A percentile compares a stretch with the other conserved stretches of the same genome.
These are phyloP conservation scores for Cylindrodendrum hubeiense DNA, from an alignment of 2,329 filamentous ascomycete genomes.

Conservation along the genomic window DNA sequence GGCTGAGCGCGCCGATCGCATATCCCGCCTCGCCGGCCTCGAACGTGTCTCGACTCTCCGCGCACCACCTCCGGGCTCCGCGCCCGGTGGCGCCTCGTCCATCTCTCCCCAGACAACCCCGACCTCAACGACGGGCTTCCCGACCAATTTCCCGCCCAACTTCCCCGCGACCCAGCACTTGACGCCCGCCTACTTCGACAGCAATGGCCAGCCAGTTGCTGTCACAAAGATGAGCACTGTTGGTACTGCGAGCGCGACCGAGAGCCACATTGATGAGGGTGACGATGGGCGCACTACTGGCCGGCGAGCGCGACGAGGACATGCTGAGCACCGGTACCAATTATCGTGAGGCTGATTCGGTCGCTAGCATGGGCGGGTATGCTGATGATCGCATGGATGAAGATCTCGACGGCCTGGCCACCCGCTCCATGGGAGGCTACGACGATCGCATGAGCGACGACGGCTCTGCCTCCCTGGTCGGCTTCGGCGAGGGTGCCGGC, in stretches of 20 bases:
- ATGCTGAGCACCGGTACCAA: constrained; percentile 78
- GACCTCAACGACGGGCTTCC: constrained; percentile 61
- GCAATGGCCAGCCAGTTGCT: constrained; percentile 75
- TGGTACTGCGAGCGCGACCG: constrained; percentile 89
- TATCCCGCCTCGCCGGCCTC: constrained; percentile 92
- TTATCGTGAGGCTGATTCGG: constrained; percentile 68
- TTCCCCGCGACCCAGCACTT: constrained; percentile 55
- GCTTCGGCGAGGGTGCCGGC: constrained; percentile 91
- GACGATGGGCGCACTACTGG: constrained; percentile 65
- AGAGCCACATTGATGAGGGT: constrained; percentile 71
- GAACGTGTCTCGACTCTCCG: constrained; percentile 87
- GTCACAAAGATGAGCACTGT: constrained; percentile 89
- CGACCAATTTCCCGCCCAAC: constrained; percentile 54
- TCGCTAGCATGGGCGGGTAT: constrained; percentile 65
- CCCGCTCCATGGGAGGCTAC: constrained; percentile 62
- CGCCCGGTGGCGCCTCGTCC: constrained; percentile 50
- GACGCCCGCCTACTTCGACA: constrained; percentile 84
- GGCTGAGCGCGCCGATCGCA: constrained; percentile 93
- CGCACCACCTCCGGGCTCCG: constrained; percentile 54
- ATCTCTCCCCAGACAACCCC: constrained; percentile 64
- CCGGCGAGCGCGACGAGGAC: constrained; percentile 73
- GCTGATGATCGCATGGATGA: constrained; percentile 64
- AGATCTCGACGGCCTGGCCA: constrained; percentile 60
- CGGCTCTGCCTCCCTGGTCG: constrained; percentile 84
- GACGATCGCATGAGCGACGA: constrained; percentile 88